Base-by-base conservation (phyloP, 164 flowering plant species). In the Vitis labrusca region DNA sequence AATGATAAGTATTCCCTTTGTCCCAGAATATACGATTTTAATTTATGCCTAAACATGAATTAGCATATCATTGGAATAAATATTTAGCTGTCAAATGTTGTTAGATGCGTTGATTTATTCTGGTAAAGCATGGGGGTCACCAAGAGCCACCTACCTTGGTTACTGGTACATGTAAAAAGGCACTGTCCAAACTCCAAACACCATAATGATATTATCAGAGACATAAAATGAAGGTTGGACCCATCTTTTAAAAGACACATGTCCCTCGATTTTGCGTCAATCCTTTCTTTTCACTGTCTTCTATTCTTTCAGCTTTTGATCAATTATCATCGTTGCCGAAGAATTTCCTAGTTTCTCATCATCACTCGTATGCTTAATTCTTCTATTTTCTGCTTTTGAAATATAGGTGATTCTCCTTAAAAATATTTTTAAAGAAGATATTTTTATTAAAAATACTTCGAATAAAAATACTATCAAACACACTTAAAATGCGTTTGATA, bases 261-360 rank as follows among this genome's bases (percentile, higher is more conserved):
- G 77, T 68, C 73, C 59, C 64, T 4, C 53, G 15, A 59, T 17
- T 57, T 50, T 57, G 66, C 53, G 69, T 74, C 70, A 59, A 59
- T 50, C 50, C 16, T 13, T 50, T 51, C 69, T 69, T 68, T 74
- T 69, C 77, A 69, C 54, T 50, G 72, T 52, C 68, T 67, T 57
- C 37, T 27, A 59, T 10, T 61, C 16, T 61, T 32, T 37, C 19
- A 37, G 37, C 49, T 48, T 61, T 44, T 59, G 62, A 59, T 59
- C 62, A 19, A 3, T 37, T 37, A 37, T 6, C 44, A 23, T 23
- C 27, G 27, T 23, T 23, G 27, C 27, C 27, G 1, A 23, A 1
- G 27, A 23, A 23, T 23, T 23, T 23, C 2, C 27, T 0, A 23
- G 27, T 23, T 23, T 23, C 27, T 23, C 27, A 23, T 23, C 27